Evolutionary conservation across 345 rosid species (phyloP).

Genomic region (Hypericum androsaemum): DNA sequence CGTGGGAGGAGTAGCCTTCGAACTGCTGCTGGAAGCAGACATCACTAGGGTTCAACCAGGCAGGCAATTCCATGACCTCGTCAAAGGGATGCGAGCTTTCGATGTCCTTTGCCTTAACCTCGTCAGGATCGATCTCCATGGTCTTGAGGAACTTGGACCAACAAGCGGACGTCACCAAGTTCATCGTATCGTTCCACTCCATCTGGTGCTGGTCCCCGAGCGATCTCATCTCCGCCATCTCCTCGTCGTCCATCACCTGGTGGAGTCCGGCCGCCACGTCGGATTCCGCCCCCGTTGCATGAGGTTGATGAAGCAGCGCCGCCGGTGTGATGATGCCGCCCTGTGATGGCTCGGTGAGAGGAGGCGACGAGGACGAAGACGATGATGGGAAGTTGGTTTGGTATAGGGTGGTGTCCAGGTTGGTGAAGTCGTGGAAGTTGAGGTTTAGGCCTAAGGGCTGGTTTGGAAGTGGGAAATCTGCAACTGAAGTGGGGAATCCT

Average conservation of each 20-base stretch:
- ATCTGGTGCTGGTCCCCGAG: conserved; percentile 68
- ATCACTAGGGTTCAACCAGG: conserved; percentile 71
- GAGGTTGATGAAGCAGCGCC: neutral
- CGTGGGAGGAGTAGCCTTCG: conserved; percentile 29
- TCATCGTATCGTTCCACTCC: conserved; percentile 74
- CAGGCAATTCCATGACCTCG: conserved; percentile 71
- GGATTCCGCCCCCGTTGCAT: conserved; percentile 21
- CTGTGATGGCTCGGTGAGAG: too few relatives aligned
- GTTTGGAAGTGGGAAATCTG: neutral
- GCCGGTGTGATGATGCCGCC: too few relatives aligned
- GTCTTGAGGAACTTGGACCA: conserved; percentile 66
- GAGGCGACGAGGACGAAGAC: conserved; percentile 36
- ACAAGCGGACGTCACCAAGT: conserved; percentile 63
- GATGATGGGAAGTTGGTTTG: conserved; percentile 45
- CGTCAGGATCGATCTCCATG: conserved; percentile 32
- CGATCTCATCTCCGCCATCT: conserved; percentile 66
- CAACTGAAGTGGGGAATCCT: conserved; percentile 16
- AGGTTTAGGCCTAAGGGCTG: conserved; percentile 15
- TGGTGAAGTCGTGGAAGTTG: conserved; percentile 16
- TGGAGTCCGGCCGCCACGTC: conserved; percentile 42
- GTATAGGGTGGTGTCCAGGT: conserved; percentile 20
- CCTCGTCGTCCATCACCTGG: conserved; percentile 52
- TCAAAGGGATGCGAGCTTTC: conserved; percentile 56
- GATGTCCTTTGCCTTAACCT: conserved; percentile 27
- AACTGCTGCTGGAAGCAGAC: conserved; percentile 52